Base-by-base conservation (phyloP, 306 rosid species). In the Alnus glutinosa region DNA sequence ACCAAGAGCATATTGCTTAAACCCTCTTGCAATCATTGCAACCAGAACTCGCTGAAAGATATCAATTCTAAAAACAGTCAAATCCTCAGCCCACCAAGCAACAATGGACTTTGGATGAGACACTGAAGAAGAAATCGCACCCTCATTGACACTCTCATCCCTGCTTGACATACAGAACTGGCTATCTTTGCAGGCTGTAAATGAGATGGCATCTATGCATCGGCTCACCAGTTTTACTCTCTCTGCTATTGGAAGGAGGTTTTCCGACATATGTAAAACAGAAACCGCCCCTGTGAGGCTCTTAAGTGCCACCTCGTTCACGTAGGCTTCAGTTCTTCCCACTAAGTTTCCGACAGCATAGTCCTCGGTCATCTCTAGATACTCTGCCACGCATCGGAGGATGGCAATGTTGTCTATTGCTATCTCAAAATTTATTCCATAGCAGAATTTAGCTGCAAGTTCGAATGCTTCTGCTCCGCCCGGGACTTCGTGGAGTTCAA, bases 41-140 rank as follows among this genome's bases (percentile, higher is more conserved):
- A 88, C 82, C 2, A 96, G 84, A 80, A 93, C 97, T 84, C 98
- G 81, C 66, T 90, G 99, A 69, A 96, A 96, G 81, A 92, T 83
- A 78, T 96, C 99, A 47, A 96, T 91, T 92, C 99, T 82, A 62
- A 96, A 94, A 75, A 93, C 89, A n/a, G 87, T 90, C 1, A 96
- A 75, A 73, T 96, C 98, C 77, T 96, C 99, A 61, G 98, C 97
- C 99, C 99, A 96, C 97, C 99, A 96, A 39, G 91, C 97, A 81
- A 91, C 97, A 28, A 87, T 70, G 10, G 95, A 85, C 67, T 83
- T 88, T 28, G 88, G 83, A 37, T 87, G 85, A 73, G 85, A 84
- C 64, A 80, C 73, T 32, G 58, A 42, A 19, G 94, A 84, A 80
- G 93, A 79, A 61, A 39, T 48, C 13, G 75, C 79, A 59, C 89